Conservation (phyloP, 2,329 filamentous ascomycete species). For the Fonsecaea pedrosoi region DNA sequence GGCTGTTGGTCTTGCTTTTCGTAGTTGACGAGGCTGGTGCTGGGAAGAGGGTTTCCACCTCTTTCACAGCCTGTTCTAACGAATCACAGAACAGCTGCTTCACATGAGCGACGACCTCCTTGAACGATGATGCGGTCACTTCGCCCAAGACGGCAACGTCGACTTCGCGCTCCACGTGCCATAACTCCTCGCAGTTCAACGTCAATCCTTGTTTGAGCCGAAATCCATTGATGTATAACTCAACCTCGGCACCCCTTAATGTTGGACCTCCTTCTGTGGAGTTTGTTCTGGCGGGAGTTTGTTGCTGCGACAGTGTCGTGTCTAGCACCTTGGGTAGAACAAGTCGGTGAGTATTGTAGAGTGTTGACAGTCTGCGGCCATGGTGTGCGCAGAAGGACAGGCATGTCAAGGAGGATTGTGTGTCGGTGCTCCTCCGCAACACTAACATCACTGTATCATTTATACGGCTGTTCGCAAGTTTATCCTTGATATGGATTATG, state of each 20-base stretch:
- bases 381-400: constrained; percentile 6
- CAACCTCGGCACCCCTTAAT: not conserved
- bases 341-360: constrained; percentile 2
- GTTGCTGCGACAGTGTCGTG: not conserved
- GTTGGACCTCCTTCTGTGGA: not conserved
- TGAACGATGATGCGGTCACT: constrained; percentile 1
- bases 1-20: not conserved
- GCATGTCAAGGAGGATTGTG: constrained; percentile 9
- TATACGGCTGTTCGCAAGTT: not conserved
- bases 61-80: constrained; percentile 2
- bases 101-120: not conserved
- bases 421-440: constrained; percentile 1
- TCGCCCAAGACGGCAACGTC: constrained; percentile 3
- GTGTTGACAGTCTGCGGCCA: not conserved
- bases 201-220: not conserved
- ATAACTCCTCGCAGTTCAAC: constrained; percentile 6
- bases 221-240: not conserved
- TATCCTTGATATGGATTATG: constrained; percentile 7
- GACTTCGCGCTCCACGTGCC: constrained; percentile 9
- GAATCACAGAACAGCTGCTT: constrained; percentile 6
- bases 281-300: not conserved
- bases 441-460: constrained; percentile 4
- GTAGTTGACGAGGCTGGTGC: not conserved
- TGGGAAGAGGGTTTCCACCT: not conserved
- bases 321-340: not conserved